Conservation (phyloP, 2,329 filamentous ascomycete genomes). For the Mycogone perniciosa region DNA sequence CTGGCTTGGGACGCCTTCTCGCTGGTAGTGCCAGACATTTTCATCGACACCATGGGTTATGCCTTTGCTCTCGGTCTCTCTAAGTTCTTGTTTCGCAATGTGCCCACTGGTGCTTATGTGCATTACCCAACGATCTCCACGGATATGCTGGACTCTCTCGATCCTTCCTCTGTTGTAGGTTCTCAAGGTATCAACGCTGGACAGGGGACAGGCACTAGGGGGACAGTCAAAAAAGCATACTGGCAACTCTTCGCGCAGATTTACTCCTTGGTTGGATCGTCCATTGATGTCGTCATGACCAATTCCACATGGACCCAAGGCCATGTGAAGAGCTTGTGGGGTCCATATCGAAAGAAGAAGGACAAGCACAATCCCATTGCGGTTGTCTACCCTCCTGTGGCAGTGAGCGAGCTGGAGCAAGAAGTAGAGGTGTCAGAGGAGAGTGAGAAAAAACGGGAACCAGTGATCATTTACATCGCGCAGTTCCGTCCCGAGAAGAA, state of each 20-base stretch:
- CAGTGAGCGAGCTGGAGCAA: constrained; percentile 74
- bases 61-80: constrained; percentile 80
- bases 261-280: constrained; percentile 76
- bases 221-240: constrained; percentile 69
- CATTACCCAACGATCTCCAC: constrained; percentile 98
- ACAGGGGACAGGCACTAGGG: constrained; percentile 65
- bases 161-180: constrained; percentile 53
- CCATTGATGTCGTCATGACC: constrained; percentile 92
- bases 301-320: constrained; percentile 92
- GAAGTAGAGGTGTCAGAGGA: constrained; percentile 64
- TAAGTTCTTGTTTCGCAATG: constrained; percentile 70
- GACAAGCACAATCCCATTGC: constrained; percentile 50
- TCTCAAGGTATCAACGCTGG: constrained; percentile 76
- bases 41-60: constrained; percentile 97
- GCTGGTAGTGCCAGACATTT: constrained; percentile 87
- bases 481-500: constrained; percentile 98
- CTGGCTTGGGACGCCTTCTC: constrained; percentile 89
- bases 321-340: constrained; percentile 79
- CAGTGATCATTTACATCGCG: constrained; percentile 81
- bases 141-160: constrained; percentile 85
- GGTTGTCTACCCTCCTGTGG: constrained; percentile 87
- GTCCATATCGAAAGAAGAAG: constrained; percentile 43
- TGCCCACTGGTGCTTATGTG: constrained; percentile 88
- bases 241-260: constrained; percentile 79
- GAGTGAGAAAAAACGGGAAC: constrained; percentile 64